Base-by-base conservation (phyloP, 2,329 filamentous ascomycete species). In the Arthrobotrys megalospora region DNA sequence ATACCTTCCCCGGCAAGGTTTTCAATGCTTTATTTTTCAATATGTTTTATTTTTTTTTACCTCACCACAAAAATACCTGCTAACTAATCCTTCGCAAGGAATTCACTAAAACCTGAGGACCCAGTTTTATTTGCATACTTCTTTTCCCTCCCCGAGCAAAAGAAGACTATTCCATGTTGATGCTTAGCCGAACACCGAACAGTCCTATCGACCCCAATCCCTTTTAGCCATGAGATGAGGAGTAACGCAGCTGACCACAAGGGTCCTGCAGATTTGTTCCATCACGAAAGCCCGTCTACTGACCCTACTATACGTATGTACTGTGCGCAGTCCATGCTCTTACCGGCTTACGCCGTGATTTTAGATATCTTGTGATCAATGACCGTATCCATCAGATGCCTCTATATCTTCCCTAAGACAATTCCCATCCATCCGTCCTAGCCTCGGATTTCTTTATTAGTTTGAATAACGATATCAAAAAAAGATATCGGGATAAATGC, bases 141-240 rank as follows among this genome's bases (percentile, higher is more conserved):
- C 5, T 28, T 28, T 28, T 28, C 24, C 24, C 62, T 52, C 52
- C 60, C 38, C 52, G 62, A 69, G 50, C 55, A 41, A 11, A 16
- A 58, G 19, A 32, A 6, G 24, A 60, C 55, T 70, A 62, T 70
- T 52, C 73, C 60, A 70, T 77, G 60, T 69, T 71, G 66, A 77
- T 67, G 65, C 73, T 77, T 77, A 77, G 73, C 73, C 73, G 73
- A 77, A 60, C 47, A 36, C 73, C 73, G 73, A 77, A 60, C 45
- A 52, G 45, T 58, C 53, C 50, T 47, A 47, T 60, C 47, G 34
- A 66, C 38, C 50, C 50, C 55, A 62, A 36, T 62, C 41, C 52
- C 67, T 69, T 76, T 76, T 76, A 76, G 64, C 73, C 73, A 77
- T 77, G 66, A 77, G 65, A 76, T 69, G 72, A 76, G 72, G 65